A percentile compares a stretch with the other conserved stretches of the same genome.
phyloP scores from a whole-genome alignment of 768 basidiomycete species.

The Lyophyllum semitale region DNA sequence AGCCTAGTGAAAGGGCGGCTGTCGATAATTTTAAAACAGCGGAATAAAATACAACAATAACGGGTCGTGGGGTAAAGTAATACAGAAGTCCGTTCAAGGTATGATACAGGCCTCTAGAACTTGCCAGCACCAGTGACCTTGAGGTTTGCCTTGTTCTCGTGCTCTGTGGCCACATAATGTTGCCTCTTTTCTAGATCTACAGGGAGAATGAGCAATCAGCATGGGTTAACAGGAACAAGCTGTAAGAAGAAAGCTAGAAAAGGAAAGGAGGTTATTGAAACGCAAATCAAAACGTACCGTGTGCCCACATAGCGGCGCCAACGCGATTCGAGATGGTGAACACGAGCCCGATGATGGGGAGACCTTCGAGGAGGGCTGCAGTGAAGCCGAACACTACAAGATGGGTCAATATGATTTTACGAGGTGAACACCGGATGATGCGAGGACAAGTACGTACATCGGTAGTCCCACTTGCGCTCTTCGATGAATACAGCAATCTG shows the following conservation, averaged over 20 bases:
- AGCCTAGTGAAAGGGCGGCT: too few species aligned
- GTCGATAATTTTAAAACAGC: too few species aligned
- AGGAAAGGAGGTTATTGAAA: not conserved
- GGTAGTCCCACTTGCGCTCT: conserved; percentile 89
- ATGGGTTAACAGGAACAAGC: not conserved
- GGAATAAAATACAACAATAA: not conserved
- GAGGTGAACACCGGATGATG: not conserved
- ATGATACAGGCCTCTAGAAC: not conserved
- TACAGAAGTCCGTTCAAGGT: not conserved
- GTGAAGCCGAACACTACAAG: conserved; percentile 81
- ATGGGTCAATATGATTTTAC: not conserved
- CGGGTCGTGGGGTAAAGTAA: not conserved
- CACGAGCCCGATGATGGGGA: conserved; percentile 80
- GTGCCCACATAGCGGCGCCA: conserved; percentile 95
- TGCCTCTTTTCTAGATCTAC: conserved; percentile 68
- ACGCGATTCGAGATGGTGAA: conserved; percentile 87
- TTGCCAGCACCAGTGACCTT: too few species aligned
- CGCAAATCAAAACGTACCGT: conserved; percentile 54
- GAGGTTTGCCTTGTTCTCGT: not conserved
- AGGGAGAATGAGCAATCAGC: not conserved
- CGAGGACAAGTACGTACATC: conserved; percentile 48
- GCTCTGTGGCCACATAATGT: conserved; percentile 40
- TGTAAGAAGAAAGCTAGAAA: not conserved
- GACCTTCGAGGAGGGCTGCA: conserved; percentile 76
- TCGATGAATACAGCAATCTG: conserved; percentile 80